phyloP scores from a whole-genome alignment of 108 stramenopile genomes.

The Discostella pseudostelligera region DNA sequence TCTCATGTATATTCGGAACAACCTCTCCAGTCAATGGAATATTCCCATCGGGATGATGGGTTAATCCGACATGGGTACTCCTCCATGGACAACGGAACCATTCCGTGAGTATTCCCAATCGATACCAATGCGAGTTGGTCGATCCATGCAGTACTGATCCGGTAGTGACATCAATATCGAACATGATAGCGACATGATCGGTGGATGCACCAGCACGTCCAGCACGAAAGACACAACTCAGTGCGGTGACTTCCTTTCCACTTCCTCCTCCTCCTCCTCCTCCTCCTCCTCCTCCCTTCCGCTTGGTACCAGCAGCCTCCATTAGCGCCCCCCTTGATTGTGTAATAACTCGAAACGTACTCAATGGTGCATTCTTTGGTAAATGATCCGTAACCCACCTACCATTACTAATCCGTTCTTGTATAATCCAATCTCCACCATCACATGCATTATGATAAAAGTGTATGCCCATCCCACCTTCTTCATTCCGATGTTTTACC shows the following conservation, averaged over 20 bases:
- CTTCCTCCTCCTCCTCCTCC: conserved; percentile 12
- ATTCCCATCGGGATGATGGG: conserved; percentile 80
- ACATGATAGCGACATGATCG: conserved; percentile 95
- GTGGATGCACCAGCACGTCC: conserved; percentile 89
- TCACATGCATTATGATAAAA: conserved; percentile 92
- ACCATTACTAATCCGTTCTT: conserved; percentile 80
- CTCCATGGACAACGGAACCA: conserved; percentile 62
- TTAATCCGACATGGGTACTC: conserved; percentile 56
- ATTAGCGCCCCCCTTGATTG: conserved; percentile 67
- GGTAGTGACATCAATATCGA: conserved; percentile 91
- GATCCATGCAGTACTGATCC: conserved; percentile 88
- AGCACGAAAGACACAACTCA: conserved; percentile 95
- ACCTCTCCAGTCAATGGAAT: conserved; percentile 64
- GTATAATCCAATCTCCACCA: conserved; percentile 99
- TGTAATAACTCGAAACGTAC: conserved; percentile 97
- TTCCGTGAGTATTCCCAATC: conserved; percentile 72
- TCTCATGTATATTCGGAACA: conserved; percentile 70
- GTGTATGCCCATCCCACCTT: conserved; percentile 96
- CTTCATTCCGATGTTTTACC: conserved; percentile 96
- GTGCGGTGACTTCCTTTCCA: conserved; percentile 61
- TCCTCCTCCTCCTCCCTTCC: background rate
- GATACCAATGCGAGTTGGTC: conserved; percentile 97
- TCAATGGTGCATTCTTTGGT: conserved; percentile 92
- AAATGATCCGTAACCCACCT: conserved; percentile 80
- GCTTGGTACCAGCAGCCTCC: conserved; percentile 30